Evolutionary conservation across 805 yeast species (phyloP).

Genomic region (Myxozyma neotropica): DNA sequence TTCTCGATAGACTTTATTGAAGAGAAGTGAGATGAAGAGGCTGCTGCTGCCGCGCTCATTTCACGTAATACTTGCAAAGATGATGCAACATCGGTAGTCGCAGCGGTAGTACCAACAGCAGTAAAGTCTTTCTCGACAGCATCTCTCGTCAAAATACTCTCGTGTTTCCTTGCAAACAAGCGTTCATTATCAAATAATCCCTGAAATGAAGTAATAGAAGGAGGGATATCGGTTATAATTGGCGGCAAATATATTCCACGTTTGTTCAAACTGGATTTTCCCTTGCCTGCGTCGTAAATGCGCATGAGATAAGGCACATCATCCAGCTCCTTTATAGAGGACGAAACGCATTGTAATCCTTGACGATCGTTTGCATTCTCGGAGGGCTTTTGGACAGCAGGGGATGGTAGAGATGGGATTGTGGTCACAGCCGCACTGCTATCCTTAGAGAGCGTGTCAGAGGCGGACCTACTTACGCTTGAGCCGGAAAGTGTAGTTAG

Average conservation of each 20-base stretch:
- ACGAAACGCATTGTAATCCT: too few species aligned
- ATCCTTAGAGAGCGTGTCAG: background rate
- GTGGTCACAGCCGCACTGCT: slow-evolving; percentile 6
- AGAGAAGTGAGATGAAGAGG: background rate
- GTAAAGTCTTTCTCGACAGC: background rate
- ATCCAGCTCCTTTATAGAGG: too few species aligned
- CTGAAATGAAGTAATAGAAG: background rate
- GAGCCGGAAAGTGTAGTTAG: background rate
- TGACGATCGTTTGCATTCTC: background rate
- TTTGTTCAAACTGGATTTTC: background rate
- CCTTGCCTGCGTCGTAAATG: background rate
- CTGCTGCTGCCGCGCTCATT: background rate
- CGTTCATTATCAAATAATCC: background rate
- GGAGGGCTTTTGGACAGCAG: background rate
- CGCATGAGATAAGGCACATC: slow-evolving; percentile 4
- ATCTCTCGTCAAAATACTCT: too few species aligned
- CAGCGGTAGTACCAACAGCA: background rate
- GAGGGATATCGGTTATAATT: slow-evolving; percentile 6
- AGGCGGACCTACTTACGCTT: background rate
- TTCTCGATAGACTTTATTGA: background rate
- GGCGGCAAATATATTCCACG: background rate
- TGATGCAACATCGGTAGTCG: background rate
- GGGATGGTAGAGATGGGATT: background rate
- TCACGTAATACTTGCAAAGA: too few species aligned
- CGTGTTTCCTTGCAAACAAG: too few species aligned